Base-by-base conservation (phyloP, 2,329 filamentous ascomycete genomes). In the Aspergillus neotritici region DNA sequence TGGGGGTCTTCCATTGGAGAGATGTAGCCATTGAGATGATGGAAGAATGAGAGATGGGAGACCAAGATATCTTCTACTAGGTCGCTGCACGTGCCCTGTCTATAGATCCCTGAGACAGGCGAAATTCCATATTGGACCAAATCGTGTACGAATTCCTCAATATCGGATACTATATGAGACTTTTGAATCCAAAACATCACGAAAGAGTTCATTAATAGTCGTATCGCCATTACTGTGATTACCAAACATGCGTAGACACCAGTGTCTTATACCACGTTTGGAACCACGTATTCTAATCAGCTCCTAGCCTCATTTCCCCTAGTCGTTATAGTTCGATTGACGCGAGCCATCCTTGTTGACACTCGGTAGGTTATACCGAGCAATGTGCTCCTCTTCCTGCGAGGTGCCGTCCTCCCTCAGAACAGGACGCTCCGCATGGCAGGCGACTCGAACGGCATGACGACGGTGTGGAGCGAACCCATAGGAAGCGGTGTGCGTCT, bases 281-380 rank as follows among this genome's bases (percentile, higher is more conserved):
- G 30, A 31, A 37, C 17, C 34, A 37, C 36, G 11, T 44, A 40
- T 37, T 33, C n/a, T 17, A 15, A 13, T 31, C 28, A 38, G 33
- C 17, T 6, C 13, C 15, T 4, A 14, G 21, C 12, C 17, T 52
- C 52, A 75, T 25, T 3, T 3, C 21, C n/a, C 13, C 44, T n/a
- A 50, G 50, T 80, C 77, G 47, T 80, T 80, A 51, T 79, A 80
- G 53, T 80, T 80, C 5, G 74, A 73, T 49, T 73, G 65, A 3
- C 74, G 70, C 14, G 75, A 69, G 0, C 77, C 77, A 51, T 80
- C 73, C 60, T 80, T 80, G 52, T 76, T 76, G 6, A 76, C 71
- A 49, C 63, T 65, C 3, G 72, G 72, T 16, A 79, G 55, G 1
- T 72, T 71, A 57, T 74, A 73, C 44, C 62, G 63, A 32, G 62